phyloP scores from a whole-genome alignment of 352 stramenopile genomes.

The Globisporangium acanthophoron region DNA sequence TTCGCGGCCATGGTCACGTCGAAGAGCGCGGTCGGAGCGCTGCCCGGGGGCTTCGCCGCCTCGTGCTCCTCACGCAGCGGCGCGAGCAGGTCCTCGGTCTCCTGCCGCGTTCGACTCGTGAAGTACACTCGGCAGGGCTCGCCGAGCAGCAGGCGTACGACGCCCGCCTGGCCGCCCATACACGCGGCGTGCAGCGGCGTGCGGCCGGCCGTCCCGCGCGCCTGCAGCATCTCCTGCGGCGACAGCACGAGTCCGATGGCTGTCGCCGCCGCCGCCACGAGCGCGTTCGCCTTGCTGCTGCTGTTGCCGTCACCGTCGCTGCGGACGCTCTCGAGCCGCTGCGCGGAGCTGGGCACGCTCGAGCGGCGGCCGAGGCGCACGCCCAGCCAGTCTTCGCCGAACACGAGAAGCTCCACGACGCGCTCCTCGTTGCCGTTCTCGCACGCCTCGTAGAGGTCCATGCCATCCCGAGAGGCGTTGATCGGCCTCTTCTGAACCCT shows the following conservation, averaged over 20 bases:
- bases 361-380: conserved; percentile 2
- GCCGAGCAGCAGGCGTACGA: conserved; percentile 61
- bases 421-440: conserved; percentile 84
- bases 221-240: conserved; percentile 20
- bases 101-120: conserved; percentile 37
- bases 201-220: conserved; percentile 43
- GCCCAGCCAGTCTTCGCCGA: conserved; percentile 20
- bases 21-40: conserved; percentile 18
- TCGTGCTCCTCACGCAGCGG: conserved; percentile 26
- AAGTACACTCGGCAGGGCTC: conserved; percentile 62
- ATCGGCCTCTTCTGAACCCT: neutral
- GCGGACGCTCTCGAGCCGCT: conserved; percentile 1
- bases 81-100: conserved; percentile 36
- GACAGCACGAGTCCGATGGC: conserved; percentile 4
- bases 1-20: conserved; percentile 42
- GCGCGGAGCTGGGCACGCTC: conserved; percentile 6
- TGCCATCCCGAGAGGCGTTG: conserved; percentile 12
- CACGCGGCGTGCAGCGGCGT: conserved; percentile 64
- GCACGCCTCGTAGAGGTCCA: conserved; percentile 77
- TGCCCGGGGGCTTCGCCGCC: neutral
- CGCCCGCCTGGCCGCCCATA: conserved; percentile 52
- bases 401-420: conserved; percentile 66
- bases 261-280: conserved; percentile 1
- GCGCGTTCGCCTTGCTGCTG: neutral
- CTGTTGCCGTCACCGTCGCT: neutral